Evolutionary conservation across 805 yeast genomes (phyloP).

Genomic region (Komagataella populi): DNA sequence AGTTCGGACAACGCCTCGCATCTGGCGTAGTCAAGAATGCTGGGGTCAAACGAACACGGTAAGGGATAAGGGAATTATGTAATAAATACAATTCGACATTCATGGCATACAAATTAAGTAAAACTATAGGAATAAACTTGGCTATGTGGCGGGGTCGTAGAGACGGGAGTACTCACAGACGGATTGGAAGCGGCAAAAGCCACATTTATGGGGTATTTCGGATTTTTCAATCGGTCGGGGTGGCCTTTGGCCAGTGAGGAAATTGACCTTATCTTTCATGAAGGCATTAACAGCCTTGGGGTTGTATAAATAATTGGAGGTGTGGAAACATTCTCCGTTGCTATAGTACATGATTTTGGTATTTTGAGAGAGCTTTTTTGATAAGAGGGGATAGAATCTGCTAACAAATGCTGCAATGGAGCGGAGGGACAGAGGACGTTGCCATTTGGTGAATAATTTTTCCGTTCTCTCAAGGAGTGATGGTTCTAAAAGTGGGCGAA

Average conservation of each 20-base stretch:
- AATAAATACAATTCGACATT: not conserved
- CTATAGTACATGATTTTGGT: not conserved
- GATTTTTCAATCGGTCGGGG: not conserved
- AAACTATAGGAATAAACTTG: not conserved
- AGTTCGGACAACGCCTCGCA: not conserved
- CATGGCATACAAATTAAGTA: not conserved
- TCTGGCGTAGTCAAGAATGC: not conserved
- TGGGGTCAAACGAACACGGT: not conserved
- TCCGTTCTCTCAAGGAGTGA: constrained; percentile 1
- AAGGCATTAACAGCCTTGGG: not conserved
- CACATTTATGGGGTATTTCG: not conserved
- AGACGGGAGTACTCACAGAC: not conserved
- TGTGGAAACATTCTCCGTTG: not conserved
- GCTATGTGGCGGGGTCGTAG: not conserved
- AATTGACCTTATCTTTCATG: not conserved
- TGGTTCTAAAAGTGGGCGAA: constrained; percentile 1
- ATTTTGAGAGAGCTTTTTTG: not conserved
- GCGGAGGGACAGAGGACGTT: not conserved
- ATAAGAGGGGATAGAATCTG: not conserved
- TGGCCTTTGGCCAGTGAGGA: not conserved
- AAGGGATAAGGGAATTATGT: not conserved
- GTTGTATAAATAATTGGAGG: not conserved
- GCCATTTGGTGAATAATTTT: not conserved
- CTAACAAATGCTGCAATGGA: not conserved
- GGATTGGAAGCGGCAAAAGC: not conserved